Evolutionary conservation across 2,329 filamentous ascomycete genomes (phyloP).

Genomic region (Daldinia sp.): DNA sequence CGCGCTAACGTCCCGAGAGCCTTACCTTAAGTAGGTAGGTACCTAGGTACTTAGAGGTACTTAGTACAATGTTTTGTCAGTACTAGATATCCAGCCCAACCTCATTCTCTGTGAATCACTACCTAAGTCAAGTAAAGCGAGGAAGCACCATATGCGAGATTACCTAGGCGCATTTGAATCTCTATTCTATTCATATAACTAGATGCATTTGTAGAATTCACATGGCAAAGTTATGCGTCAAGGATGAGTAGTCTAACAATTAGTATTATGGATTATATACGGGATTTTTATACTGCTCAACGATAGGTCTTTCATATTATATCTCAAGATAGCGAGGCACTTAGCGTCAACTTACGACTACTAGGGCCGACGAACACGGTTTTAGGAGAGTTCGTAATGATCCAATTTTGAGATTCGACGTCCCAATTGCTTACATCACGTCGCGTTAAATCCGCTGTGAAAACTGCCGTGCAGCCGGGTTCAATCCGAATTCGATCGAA

Average conservation of each 20-base stretch:
- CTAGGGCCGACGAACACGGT: constrained; percentile 64
- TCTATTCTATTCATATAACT: constrained; percentile 18
- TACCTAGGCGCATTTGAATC: not conserved
- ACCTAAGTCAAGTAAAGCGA: not conserved
- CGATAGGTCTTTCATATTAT: not conserved
- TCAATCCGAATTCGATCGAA: constrained; percentile 81
- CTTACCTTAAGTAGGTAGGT: not conserved
- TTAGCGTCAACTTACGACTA: constrained; percentile 62
- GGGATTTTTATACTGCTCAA: constrained; percentile 4
- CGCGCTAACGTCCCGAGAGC: not conserved
- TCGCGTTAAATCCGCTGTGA: constrained; percentile 74
- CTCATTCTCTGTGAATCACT: not conserved
- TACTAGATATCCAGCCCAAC: not conserved
- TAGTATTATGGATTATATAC: constrained; percentile 33
- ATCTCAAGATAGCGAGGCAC: constrained; percentile 41
- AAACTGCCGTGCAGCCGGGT: constrained; percentile 72
- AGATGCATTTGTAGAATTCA: not conserved
- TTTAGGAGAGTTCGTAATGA: constrained; percentile 62
- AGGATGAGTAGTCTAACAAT: constrained; percentile 1
- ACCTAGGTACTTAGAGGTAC: too few species aligned
- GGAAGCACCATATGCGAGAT: not conserved
- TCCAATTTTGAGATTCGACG: constrained; percentile 81
- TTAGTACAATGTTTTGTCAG: not conserved
- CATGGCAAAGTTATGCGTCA: not conserved
- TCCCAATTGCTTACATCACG: constrained; percentile 93